Evolutionary conservation across 495 filamentous ascomycete species (phyloP), one percentile per base, ranked within the genome.

Genomic region (Symbiotaphrina buchneri): DNA sequence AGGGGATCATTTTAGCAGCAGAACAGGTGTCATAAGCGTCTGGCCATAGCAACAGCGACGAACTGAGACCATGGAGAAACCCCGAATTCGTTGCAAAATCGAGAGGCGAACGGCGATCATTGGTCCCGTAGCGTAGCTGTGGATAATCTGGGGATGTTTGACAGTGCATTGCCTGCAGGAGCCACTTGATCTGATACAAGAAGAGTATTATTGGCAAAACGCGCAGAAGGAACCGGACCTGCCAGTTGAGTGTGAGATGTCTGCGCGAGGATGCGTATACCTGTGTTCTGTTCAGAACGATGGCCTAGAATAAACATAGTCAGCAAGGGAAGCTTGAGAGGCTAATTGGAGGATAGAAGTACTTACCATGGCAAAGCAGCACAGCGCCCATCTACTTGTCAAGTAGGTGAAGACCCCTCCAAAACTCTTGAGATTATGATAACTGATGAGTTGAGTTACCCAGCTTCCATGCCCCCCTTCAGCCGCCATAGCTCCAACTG

Each of bases 331-430:
- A 18, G 25, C 18, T n/a, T 18, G n/a, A 10, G 8, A 16, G 13
- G 10, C 5, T 34, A 8, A 31, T 21, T 18, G 16, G n/a, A 29
- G 28, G 33, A 18, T 31, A 27, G 13, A 30, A 21, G n/a, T n/a
- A 46, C 53, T 46, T 41, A 74, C 71, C 49, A 82, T 74, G 24
- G 72, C 61, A 33, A 97, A 66, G 46, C 82, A 93, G 30, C 66
- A 63, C 30, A 97, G 52, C 3, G 87, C 84, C 90, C 90, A 97
- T 38, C 78, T 79, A 47, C 83, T 90, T 0, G 83, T 92, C 24
- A 85, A 55, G 47, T 94, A 97, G 27, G 70, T 73, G 46, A 95
- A 90, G 19, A 97, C 65, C 21, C 81, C 81, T 6, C 80, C 76
- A n/a, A 94, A 51, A 10, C 74, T 72, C 33, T 60, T 45, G 25